phyloP scores from a whole-genome alignment of 163 green algal genomes.

The Scenedesmus sp. region DNA sequence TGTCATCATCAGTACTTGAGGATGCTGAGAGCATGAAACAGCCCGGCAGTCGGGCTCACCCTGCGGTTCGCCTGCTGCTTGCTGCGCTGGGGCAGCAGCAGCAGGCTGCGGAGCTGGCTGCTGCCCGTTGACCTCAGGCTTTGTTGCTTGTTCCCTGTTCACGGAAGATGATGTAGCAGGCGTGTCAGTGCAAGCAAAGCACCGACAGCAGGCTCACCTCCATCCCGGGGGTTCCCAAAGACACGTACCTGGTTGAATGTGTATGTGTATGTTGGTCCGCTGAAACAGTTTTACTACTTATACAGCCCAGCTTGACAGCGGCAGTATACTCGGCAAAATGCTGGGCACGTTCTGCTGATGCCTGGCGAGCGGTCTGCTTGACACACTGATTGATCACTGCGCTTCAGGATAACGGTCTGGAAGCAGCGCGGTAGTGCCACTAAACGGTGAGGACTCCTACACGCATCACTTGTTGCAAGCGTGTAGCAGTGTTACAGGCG shows the following conservation, averaged over 20 bases:
- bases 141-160: background rate
- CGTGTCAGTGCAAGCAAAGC: background rate
- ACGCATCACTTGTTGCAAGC: background rate
- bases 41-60: background rate
- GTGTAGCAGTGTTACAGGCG: background rate
- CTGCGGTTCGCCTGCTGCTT: constrained; percentile 30
- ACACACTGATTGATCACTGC: background rate
- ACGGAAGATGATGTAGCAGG: background rate
- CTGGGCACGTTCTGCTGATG: background rate
- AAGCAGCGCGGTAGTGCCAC: background rate
- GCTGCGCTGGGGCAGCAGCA: constrained; percentile 48
- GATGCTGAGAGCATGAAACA: background rate
- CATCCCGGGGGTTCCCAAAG: background rate
- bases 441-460: background rate
- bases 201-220: background rate
- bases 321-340: background rate
- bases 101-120: constrained; percentile 28
- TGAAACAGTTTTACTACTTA: background rate
- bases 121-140: constrained; percentile 23
- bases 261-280: background rate
- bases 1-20: too few species aligned
- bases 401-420: background rate
- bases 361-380: background rate
- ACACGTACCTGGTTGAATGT: background rate
- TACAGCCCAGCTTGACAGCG: constrained; percentile 10